Evolutionary conservation across 148 eudicot genomes (phyloP).

Genomic region (Linanthus parryae): DNA sequence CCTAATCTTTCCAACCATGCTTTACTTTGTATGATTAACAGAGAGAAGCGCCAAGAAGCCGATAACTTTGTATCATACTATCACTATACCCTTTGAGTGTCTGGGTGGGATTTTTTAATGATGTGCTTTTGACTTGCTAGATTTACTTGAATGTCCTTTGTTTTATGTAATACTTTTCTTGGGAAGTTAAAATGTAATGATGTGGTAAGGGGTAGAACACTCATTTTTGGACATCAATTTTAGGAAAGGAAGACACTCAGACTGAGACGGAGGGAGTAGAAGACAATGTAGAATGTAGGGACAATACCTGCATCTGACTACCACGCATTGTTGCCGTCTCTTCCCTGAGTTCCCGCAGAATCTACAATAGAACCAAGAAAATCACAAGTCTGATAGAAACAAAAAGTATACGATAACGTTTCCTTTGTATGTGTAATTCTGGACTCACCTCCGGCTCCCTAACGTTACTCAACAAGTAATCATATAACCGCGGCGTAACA

Average conservation of each 20-base stretch:
- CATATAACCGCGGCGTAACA: conserved; percentile 67
- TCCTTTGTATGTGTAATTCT: neutral
- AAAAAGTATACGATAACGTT: neutral
- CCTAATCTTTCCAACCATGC: no score
- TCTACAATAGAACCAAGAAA: conserved; percentile 20
- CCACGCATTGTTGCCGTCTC: conserved; percentile 79
- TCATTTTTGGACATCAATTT: neutral
- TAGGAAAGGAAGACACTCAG: no score
- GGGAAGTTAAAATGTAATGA: no score
- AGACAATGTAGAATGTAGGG: neutral
- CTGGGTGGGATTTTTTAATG: no score
- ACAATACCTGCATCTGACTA: conserved; percentile 81
- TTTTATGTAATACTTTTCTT: no score
- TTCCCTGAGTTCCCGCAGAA: conserved; percentile 68
- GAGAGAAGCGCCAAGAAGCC: no score
- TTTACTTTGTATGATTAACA: no score
- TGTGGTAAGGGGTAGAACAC: neutral
- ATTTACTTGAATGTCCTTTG: no score
- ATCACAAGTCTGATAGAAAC: neutral
- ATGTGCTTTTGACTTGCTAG: no score
- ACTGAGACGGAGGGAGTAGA: no score
- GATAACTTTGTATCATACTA: no score
- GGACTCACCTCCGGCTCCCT: conserved; percentile 60
- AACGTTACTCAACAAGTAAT: conserved; percentile 62
- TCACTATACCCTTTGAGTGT: no score